Evolutionary conservation across 768 basidiomycete species (phyloP).

Genomic region (Hemileccinum impolitum): DNA sequence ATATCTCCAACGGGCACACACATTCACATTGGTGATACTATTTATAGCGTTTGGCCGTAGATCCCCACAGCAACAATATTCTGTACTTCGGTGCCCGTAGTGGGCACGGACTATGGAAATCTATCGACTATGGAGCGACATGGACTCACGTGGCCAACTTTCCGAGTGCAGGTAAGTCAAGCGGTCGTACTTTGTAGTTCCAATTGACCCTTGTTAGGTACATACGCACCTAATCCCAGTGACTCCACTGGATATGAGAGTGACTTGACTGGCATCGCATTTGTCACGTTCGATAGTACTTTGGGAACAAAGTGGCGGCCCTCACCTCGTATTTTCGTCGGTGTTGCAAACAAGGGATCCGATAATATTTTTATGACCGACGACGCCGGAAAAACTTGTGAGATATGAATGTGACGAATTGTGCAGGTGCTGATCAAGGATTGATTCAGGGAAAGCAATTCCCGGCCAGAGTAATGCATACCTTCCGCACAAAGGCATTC

Average conservation of each 20-base stretch:
- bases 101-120: slow-evolving; percentile 67
- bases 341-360: slow-evolving; percentile 55
- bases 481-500: slow-evolving; percentile 64
- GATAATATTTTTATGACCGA: slow-evolving; percentile 55
- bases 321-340: slow-evolving; percentile 65
- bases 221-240: slow-evolving; percentile 7
- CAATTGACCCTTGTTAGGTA: slow-evolving; percentile 1
- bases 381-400: slow-evolving; percentile 41
- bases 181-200: background rate
- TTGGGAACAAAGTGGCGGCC: slow-evolving; percentile 46
- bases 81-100: slow-evolving; percentile 63
- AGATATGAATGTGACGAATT: background rate
- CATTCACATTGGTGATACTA: background rate
- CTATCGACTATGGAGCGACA: slow-evolving; percentile 52
- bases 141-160: slow-evolving; percentile 62
- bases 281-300: slow-evolving; percentile 13
- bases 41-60: slow-evolving; percentile 53
- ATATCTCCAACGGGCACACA: background rate
- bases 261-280: slow-evolving; percentile 9
- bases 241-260: slow-evolving; percentile 8
- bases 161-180: slow-evolving; percentile 49
- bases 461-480: slow-evolving; percentile 55
- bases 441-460: slow-evolving; percentile 48
- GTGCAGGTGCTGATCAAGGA: background rate
- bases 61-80: slow-evolving; percentile 59